These are phyloP conservation scores for Epichloe typhina DNA, from an alignment of 2,329 filamentous ascomycete species.

Conservation along the genomic window DNA sequence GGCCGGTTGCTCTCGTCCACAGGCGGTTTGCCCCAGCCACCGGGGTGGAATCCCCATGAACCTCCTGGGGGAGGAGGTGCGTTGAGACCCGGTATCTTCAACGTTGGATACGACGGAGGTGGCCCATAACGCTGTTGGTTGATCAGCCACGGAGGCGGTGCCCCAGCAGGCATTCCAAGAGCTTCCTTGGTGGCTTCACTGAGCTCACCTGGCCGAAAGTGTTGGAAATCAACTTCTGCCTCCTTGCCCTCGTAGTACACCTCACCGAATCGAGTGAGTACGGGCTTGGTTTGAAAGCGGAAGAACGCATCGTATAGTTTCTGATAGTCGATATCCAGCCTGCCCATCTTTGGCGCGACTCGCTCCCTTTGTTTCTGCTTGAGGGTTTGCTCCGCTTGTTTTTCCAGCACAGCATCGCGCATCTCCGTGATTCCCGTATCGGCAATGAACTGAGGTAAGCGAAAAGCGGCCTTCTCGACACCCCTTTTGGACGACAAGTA, in stretches of 20 bases:
- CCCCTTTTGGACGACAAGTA: conserved; percentile 95
- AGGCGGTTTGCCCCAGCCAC: conserved; percentile 91
- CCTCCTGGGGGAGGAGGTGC: conserved; percentile 87
- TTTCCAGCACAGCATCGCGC: conserved; percentile 91
- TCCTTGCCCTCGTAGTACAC: conserved; percentile 99
- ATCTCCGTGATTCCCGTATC: conserved; percentile 97
- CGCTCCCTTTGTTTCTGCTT: conserved; percentile 94
- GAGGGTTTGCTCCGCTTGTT: conserved; percentile 79
- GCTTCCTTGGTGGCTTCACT: conserved; percentile 85
- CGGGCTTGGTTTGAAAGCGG: conserved; percentile 90
- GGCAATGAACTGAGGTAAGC: conserved; percentile 89
- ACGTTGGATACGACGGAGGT: conserved; percentile 86
- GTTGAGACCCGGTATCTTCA: conserved; percentile 90
- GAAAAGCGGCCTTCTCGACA: conserved; percentile 89
- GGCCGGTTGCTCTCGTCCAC: conserved; percentile 88
- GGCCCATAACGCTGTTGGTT: conserved; percentile 91
- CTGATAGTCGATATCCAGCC: conserved; percentile 95
- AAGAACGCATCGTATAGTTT: conserved; percentile 98
- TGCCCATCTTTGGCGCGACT: conserved; percentile 91
- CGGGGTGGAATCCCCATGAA: conserved; percentile 88
- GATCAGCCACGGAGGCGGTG: conserved; percentile 92
- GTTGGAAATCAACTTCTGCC: conserved; percentile 85
- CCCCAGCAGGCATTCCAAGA: conserved; percentile 82
- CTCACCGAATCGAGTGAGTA: conserved; percentile 86
- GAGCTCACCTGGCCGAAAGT: conserved; percentile 80